Base-by-base conservation (phyloP, 805 yeast species). In the Vanderwaltozyma verrucispora region DNA sequence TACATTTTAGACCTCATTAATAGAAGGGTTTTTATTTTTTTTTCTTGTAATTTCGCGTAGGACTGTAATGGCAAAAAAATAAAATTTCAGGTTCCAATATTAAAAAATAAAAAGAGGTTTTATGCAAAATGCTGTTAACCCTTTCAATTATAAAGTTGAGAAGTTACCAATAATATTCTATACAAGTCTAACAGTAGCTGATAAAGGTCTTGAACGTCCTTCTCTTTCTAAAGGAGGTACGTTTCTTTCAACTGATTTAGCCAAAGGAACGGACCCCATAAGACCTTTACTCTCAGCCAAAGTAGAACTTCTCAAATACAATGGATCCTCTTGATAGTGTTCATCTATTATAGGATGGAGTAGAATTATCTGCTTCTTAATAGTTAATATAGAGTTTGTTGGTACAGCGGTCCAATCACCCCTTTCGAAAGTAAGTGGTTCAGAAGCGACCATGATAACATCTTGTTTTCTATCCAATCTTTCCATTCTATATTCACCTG, bases 321-420 rank as follows among this genome's bases (percentile, higher is more conserved):
- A 59, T 38, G 86, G 84, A 40, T 80, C 81, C 27, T 69, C 71
- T 50, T 82, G 85, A 60, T 77, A 88, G 63, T 77, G 88, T 59
- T 92, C 95, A 56, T 92, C 97, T 33, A 71, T 65, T 30, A 92
- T 83, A 2, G 98, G 98, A 56, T 88, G 95, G 63, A 92, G 64
- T 33, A 92, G 65, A 3, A 92, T 92, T 1, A 94, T 85, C 56
- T 88, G 95, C 39, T 76, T 78, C 45, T 76, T 78, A 41, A 92
- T 77, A 0, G 95, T 83, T 13, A 92, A 59, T 1, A 80, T 65
- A 3, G 96, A 82, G 56, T 92, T 92, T 1, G 97, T 82, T 2
- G 97, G 97, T 1, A 92, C 94, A 3, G 96, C 80, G 36, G 89
- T 83, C 98, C 98, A 92, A 61, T 92, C 98, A 28, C 88, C 89